A percentile compares a stretch with the other conserved stretches of the same genome.
phyloP scores from a whole-genome alignment of 345 rosid genomes.

The Populus davidiana region DNA sequence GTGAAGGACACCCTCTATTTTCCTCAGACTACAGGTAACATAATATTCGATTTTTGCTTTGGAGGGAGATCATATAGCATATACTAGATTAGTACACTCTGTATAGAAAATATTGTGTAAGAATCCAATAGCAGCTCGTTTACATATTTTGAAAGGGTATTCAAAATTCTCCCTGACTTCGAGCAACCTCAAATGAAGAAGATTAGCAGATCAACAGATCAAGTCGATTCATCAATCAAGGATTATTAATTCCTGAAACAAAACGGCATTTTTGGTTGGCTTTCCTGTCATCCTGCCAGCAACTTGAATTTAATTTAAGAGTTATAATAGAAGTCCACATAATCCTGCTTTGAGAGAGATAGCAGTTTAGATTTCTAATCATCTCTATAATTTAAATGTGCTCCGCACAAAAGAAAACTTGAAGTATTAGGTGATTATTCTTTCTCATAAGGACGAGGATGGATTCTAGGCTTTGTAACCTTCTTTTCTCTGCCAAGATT shows the following conservation, averaged over 20 bases:
- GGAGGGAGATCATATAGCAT: not conserved
- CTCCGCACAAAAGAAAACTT: too few species aligned
- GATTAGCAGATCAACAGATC: not conserved
- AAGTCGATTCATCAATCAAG: not conserved
- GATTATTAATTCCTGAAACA: not conserved
- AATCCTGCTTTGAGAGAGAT: too few species aligned
- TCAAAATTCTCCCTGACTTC: not conserved
- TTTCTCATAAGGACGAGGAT: not conserved
- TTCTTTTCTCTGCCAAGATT: not conserved
- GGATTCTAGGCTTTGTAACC: not conserved
- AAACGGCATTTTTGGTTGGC: not conserved
- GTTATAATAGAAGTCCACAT: too few species aligned
- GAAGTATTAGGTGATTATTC: not conserved
- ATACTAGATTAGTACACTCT: not conserved
- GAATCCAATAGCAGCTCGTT: too few species aligned
- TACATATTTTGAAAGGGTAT: not conserved
- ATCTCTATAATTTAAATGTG: too few species aligned
- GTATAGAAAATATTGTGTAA: not conserved
- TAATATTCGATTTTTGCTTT: not conserved
- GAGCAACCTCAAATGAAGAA: not conserved
- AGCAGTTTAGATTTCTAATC: too few species aligned
- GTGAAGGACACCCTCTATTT: slow-evolving; percentile 67
- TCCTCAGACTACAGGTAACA: slow-evolving; percentile 61
- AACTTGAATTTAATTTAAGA: too few species aligned
- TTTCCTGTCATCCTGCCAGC: too few species aligned